Evolutionary conservation across 1,284 basidiomycete species (phyloP).

Genomic region (Pseudozyma tsukubaensis): DNA sequence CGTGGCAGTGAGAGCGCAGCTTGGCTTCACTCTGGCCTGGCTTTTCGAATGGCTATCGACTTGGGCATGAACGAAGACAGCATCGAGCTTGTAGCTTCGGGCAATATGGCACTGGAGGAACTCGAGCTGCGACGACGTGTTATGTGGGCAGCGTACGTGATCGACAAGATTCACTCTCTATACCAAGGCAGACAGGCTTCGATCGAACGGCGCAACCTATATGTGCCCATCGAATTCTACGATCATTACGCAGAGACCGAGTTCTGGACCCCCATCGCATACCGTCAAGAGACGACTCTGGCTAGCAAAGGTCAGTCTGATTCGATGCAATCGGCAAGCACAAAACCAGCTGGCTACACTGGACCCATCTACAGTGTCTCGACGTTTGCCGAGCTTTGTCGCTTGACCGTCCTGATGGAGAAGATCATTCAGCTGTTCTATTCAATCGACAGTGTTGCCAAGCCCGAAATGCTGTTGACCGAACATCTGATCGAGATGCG

Average conservation of each 20-base stretch:
- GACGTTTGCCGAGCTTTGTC: conserved; percentile 62
- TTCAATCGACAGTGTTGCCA: conserved; percentile 20
- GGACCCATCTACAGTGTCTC: conserved; percentile 59
- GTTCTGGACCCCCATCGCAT: conserved; percentile 64
- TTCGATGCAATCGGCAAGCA: neutral
- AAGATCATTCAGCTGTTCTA: conserved; percentile 21
- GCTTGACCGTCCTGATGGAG: conserved; percentile 62
- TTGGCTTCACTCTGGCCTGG: conserved; percentile 64
- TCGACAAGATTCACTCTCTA: conserved; percentile 66
- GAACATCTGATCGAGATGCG: conserved; percentile 55
- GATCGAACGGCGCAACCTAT: conserved; percentile 52
- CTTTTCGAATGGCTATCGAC: conserved; percentile 64
- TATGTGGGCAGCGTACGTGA: conserved; percentile 58
- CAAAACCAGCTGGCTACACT: conserved; percentile 38
- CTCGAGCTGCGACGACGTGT: conserved; percentile 61
- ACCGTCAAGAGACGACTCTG: conserved; percentile 19
- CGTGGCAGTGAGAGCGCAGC: conserved; percentile 58
- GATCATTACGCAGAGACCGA: conserved; percentile 65
- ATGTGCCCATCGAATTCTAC: conserved; percentile 60
- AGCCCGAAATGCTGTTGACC: conserved; percentile 28
- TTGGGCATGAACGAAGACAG: conserved; percentile 61
- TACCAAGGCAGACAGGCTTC: conserved; percentile 64
- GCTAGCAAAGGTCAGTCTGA: no score
- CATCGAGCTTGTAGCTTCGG: conserved; percentile 42
- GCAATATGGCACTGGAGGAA: conserved; percentile 50